Evolutionary conservation across 2,329 filamentous ascomycete genomes (phyloP), one percentile per base, ranked within the genome.

Genomic region (Macrophomina phaseolina): DNA sequence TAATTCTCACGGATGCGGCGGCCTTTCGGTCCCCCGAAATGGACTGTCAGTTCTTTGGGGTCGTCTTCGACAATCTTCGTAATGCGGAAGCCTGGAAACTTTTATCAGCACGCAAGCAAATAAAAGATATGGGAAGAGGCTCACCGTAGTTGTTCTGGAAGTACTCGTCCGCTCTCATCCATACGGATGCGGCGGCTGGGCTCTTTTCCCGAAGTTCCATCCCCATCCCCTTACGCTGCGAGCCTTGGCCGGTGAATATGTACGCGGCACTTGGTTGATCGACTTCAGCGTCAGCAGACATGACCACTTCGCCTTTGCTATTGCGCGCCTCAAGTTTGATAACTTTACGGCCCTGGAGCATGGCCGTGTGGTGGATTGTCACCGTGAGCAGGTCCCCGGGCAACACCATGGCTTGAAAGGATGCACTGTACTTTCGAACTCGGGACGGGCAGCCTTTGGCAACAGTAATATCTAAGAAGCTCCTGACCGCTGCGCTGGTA

Each of bases 141-240:
- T 64, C 68, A 74, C 79, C 78, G 68, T 74, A 78, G 69, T 70
- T 74, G 11, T 76, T 71, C 4, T 73, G 68, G 48, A 79, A 77
- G 67, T 76, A 73, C 34, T 69, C 74, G 67, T 81, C 79, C 6
- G 74, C 77, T 68, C 94, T 90, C 79, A 97, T 79, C 80, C 80
- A 81, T 7, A 80, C 69, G 5, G 67, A 68, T 42, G 69, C 70
- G 1, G 79, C 79, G 16, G 73, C 73, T 12, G 72, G n/a, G 34
- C 73, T 77, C 2, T 68, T 69, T 14, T 70, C 74, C 53, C 81
- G 81, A 9, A 81, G 70, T 18, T 77, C 76, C 78, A 81, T 81
- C 2, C 80, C 80, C 80, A 81, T 82, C 12, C 71, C 72, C 18
- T 73, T 69, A 58, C 75, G 72, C 66, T 81, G 79, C 48, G 74